Percentiles rank a stretch among this genome's conserved stretches.
These are phyloP conservation scores for Amaranthus tricolor DNA, from an alignment of 179 eudicot genomes.

Conservation along the genomic window DNA sequence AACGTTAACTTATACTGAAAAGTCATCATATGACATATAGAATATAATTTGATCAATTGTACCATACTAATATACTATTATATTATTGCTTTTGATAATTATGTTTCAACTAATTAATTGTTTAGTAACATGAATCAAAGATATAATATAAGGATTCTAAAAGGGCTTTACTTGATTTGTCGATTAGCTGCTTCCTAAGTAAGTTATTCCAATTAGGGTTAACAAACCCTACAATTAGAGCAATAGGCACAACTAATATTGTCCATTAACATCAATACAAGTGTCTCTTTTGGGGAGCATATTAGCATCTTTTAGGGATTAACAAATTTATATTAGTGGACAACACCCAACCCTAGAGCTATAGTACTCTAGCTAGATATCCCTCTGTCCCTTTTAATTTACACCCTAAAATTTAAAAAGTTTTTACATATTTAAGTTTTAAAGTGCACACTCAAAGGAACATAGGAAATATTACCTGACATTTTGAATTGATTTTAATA, in stretches of 20 bases:
- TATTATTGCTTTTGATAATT: background rate
- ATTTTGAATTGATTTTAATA: no score
- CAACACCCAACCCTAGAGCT: slow-evolving; percentile 12
- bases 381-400: no score
- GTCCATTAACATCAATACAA: slow-evolving; percentile 8
- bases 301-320: background rate
- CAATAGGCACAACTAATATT: slow-evolving; percentile 4
- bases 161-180: slow-evolving; percentile 2
- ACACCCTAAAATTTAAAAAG: no score
- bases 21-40: background rate
- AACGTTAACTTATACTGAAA: background rate
- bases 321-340: background rate
- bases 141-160: background rate
- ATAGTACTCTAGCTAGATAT: background rate
- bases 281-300: slow-evolving; percentile 16
- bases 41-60: background rate
- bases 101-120: background rate
- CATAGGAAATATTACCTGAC: no score
- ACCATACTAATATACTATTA: background rate
- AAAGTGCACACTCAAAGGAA: no score
- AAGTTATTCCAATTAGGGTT: slow-evolving; percentile 19
- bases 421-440: no score
- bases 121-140: background rate
- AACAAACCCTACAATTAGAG: slow-evolving; percentile 15
- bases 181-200: background rate